A percentile compares a stretch with the other conserved stretches of the same genome.
These are phyloP conservation scores for Chlorella sp. DNA, from an alignment of 139 green algal species.

Conservation along the genomic window DNA sequence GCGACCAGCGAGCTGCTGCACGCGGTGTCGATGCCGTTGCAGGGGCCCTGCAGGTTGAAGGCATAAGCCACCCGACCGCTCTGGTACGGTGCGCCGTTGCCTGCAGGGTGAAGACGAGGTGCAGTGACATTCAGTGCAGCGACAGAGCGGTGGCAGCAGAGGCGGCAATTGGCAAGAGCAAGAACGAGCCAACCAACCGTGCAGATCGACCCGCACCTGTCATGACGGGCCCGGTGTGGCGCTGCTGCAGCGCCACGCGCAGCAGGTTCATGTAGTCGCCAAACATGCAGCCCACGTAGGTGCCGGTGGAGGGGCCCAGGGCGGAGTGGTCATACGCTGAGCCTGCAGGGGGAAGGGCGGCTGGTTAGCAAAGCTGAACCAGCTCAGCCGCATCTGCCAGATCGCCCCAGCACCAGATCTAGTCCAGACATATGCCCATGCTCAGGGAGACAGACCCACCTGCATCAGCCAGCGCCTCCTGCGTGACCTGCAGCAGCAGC, in stretches of 20 bases:
- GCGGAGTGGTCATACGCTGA: not conserved
- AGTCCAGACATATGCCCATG: no score
- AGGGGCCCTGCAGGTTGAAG: constrained; percentile 69
- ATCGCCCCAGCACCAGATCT: no score
- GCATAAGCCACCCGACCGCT: constrained; percentile 60
- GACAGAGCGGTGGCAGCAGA: not conserved
- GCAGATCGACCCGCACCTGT: no score
- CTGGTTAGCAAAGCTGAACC: no score
- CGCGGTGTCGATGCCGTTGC: constrained; percentile 82
- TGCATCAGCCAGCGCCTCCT: constrained; percentile 46
- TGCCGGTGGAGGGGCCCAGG: constrained; percentile 13
- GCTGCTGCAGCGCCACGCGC: constrained; percentile 3
- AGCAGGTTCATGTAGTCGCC: constrained; percentile 43
- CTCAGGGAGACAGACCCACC: no score
- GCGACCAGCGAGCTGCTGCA: constrained; percentile 86
- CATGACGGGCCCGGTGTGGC: constrained; percentile 37
- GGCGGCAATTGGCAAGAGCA: no score
- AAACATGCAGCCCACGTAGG: constrained; percentile 66
- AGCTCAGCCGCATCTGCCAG: no score
- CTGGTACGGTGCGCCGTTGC: constrained; percentile 55
- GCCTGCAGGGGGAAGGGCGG: not conserved
- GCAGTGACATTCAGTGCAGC: no score
- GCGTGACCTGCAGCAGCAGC: constrained; percentile 69
- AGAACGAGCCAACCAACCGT: no score
- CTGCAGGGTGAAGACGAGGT: constrained; percentile 23